Evolutionary conservation across 179 eudicot species (phyloP), one percentile per base, ranked within the genome.

Genomic region (Amaranthus tricolor): DNA sequence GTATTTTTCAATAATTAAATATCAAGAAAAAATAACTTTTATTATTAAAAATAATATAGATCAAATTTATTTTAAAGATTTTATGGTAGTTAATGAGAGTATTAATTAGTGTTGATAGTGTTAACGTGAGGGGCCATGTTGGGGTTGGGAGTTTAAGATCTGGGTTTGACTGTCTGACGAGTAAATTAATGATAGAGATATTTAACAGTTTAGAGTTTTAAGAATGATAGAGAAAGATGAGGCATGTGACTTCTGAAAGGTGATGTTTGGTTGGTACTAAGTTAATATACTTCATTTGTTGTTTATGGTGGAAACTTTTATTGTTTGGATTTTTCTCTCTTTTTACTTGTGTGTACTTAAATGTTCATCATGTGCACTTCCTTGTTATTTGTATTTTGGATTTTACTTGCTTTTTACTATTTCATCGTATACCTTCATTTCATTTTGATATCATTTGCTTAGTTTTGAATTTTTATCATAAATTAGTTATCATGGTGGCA

Each of bases 201-300:
- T 16, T 16, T 12, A 21, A 73, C 19, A 14, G 31, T 67, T 47
- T n/a, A 44, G 20, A 14, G 10, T 55, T 43, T 17, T 15, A 57
- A 11, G 58, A 21, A 7, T 58, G 50, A 60, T 16, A 14, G 31
- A 21, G 64, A 58, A 75, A 48, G 66, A 59, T 67, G 50, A 73
- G 58, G 73, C 78, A 79, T 79, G 82, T 79, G 78, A 79, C 43
- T 20, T 74, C 70, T 74, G 59, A 62, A 70, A 74, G 24, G 54
- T 51, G 59, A 24, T 70, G 75, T 70, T 77, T 71, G 70, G 31
- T 77, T 71, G 70, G 31, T 70, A 19, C 17, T 66, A 62, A 24
- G 57, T 19, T 76, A 48, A 9, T 70, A 4, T n/a, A 31, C 40
- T 31, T 31, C 40, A 31, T 31, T 31, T 31, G 40, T 31, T 31